Percentiles rank a stretch among this genome's conserved stretches.
Conservation (phyloP, 345 rosid genomes). For the Litchi chinensis region DNA sequence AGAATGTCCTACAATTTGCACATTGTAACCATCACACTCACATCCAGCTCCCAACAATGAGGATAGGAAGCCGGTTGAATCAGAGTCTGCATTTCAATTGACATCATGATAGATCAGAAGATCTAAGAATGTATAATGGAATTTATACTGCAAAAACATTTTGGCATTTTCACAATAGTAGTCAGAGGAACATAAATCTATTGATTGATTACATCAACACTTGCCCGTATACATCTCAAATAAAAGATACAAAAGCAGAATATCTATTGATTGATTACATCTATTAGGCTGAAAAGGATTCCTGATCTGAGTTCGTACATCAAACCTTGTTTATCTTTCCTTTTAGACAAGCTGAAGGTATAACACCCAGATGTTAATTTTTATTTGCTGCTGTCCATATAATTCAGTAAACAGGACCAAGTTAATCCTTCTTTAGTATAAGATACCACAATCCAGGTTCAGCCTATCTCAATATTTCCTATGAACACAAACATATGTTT, state of each 20-base stretch:
- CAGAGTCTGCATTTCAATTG: constrained; percentile 38
- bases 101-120: constrained; percentile 16
- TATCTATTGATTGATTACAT: background rate
- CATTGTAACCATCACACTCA: constrained; percentile 84
- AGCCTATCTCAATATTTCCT: background rate
- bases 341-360: background rate
- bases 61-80: constrained; percentile 61
- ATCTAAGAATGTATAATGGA: background rate
- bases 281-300: background rate
- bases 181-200: background rate
- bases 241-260: background rate
- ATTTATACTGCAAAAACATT: background rate
- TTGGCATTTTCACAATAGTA: background rate
- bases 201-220: background rate
- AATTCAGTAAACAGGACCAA: background rate
- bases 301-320: background rate
- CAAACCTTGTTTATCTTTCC: background rate
- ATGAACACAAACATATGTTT: background rate
- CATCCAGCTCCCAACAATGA: constrained; percentile 81
- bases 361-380: background rate
- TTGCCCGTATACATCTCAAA: background rate
- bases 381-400: background rate
- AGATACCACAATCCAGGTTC: background rate
- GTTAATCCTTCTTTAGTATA: background rate
- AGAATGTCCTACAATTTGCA: constrained; percentile 85